Percentiles rank a stretch among this genome's conserved stretches.
Evolutionary conservation across 441 rosid species (phyloP).

Genomic region (Corymbia citriodora): DNA sequence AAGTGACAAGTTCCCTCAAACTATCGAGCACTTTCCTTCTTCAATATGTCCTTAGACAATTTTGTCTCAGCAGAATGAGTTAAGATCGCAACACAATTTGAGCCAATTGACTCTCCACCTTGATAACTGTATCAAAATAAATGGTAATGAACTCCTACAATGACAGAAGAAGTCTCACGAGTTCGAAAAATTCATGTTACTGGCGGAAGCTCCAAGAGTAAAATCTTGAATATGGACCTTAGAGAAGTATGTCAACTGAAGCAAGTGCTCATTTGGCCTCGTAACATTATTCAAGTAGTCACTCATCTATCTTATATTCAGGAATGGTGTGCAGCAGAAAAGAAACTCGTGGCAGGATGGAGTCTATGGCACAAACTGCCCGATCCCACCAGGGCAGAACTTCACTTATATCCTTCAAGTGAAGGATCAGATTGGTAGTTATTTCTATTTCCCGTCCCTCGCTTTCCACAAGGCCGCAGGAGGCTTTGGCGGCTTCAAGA

Average conservation of each 20-base stretch:
- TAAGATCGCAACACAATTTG: background rate
- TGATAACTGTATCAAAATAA: background rate
- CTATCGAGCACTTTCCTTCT: background rate
- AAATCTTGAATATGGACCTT: background rate
- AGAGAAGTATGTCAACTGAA: background rate
- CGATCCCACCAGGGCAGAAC: constrained; percentile 11
- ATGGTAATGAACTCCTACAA: background rate
- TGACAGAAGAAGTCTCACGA: background rate
- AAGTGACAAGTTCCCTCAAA: background rate
- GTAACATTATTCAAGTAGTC: background rate
- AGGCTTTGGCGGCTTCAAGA: constrained; percentile 5
- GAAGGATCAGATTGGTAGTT: constrained; percentile 14
- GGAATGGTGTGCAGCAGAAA: constrained; percentile 13
- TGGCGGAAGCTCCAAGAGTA: background rate
- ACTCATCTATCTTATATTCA: background rate
- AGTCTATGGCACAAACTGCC: constrained; percentile 12
- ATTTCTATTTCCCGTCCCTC: constrained; percentile 9
- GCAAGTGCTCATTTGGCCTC: background rate
- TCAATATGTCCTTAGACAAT: background rate
- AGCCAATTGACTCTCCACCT: background rate
- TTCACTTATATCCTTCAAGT: constrained; percentile 13
- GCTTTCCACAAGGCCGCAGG: constrained; percentile 16
- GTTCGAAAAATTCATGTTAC: background rate
- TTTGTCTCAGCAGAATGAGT: background rate
- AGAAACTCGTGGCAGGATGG: constrained; percentile 13